Conservation (phyloP, 2,329 filamentous ascomycete species). For the Calonectria honghensis region DNA sequence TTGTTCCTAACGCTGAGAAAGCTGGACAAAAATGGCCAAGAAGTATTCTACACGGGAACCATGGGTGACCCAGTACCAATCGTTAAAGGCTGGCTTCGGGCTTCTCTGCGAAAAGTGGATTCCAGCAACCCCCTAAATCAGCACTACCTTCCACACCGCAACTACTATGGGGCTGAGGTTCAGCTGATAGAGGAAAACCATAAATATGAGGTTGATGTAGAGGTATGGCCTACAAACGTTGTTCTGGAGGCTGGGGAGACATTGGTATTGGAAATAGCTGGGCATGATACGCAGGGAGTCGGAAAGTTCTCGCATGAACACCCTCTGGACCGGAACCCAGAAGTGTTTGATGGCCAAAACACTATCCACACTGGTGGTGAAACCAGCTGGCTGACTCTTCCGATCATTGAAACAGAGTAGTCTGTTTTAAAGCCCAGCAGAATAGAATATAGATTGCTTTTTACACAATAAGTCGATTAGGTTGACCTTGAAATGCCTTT, state of each 20-base stretch:
- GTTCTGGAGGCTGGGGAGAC: conserved; percentile 67
- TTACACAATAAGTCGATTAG: too few relatives aligned
- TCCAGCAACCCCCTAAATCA: conserved; percentile 69
- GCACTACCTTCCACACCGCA: conserved; percentile 71
- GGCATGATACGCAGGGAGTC: conserved; percentile 75
- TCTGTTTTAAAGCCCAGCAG: too few relatives aligned
- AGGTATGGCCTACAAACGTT: conserved; percentile 79
- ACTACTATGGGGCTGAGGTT: conserved; percentile 75
- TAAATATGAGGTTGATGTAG: conserved; percentile 76
- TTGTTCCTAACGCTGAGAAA: conserved; percentile 78
- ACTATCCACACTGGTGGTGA: not conserved
- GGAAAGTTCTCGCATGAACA: conserved; percentile 71
- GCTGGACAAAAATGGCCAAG: conserved; percentile 70
- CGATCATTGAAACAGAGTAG: not conserved
- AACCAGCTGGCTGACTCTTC: conserved; percentile 18
- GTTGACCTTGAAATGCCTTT: too few relatives aligned
- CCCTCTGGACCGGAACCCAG: not conserved
- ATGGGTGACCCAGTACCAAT: conserved; percentile 79
- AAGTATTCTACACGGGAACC: conserved; percentile 79
- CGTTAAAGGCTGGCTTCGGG: conserved; percentile 79
- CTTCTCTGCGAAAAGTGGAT: conserved; percentile 73
- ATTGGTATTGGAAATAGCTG: conserved; percentile 73
- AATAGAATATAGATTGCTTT: too few relatives aligned
- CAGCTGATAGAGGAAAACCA: conserved; percentile 72
- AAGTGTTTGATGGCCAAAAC: conserved; percentile 10